phyloP scores from a whole-genome alignment of 257 asterid species.

The Datura wrightii region DNA sequence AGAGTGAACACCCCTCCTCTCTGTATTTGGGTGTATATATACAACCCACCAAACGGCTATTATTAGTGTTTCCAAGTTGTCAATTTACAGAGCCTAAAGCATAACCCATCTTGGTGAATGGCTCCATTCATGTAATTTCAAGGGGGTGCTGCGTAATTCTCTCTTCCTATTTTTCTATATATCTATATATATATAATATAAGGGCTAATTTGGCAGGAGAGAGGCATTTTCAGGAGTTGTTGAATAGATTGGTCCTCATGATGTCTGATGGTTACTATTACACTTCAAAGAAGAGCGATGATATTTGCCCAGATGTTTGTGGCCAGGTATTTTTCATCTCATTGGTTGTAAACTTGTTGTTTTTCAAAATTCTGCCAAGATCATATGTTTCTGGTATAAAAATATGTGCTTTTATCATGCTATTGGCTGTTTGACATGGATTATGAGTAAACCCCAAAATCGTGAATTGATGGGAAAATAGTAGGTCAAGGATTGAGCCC shows the following conservation, averaged over 20 bases:
- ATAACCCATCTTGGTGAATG: background rate
- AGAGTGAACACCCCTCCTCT: background rate
- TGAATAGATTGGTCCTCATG: constrained; percentile 10
- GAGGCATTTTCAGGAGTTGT: background rate
- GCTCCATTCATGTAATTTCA: constrained; percentile 7
- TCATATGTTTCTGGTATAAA: background rate
- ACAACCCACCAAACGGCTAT: constrained; percentile 12
- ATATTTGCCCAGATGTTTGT: constrained; percentile 28
- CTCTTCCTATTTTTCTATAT: background rate
- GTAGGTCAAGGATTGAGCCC: constrained; percentile 3
- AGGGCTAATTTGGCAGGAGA: background rate
- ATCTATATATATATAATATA: too few species aligned
- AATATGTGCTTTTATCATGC: background rate
- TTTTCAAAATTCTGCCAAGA: background rate
- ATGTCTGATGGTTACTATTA: constrained; percentile 28
- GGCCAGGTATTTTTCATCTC: constrained; percentile 24
- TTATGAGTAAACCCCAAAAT: background rate
- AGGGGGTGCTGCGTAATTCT: background rate
- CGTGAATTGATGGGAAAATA: background rate
- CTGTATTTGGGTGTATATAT: background rate
- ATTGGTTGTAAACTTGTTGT: background rate
- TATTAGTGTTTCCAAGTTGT: background rate
- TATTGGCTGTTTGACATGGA: background rate
- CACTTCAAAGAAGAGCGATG: constrained; percentile 27
- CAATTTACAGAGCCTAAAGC: background rate